These are phyloP conservation scores for Epicoccum nigrum DNA, from an alignment of 2,329 filamentous ascomycete species.

Conservation along the genomic window DNA sequence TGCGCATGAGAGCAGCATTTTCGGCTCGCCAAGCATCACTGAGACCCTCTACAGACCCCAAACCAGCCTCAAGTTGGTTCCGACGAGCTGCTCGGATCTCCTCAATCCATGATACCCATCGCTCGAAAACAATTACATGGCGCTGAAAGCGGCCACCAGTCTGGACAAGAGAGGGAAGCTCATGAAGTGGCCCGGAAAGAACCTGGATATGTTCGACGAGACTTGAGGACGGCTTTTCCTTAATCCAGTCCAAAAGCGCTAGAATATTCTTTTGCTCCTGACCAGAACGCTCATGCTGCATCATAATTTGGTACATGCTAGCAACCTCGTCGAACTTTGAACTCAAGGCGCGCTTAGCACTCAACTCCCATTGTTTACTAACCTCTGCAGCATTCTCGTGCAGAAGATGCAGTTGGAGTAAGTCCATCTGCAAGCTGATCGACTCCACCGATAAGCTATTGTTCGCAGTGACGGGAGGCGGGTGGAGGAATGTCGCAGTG, in stretches of 20 bases:
- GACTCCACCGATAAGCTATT: conserved; percentile 39
- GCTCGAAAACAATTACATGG: conserved; percentile 39
- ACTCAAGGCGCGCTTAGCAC: conserved; percentile 38
- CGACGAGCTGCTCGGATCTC: conserved; percentile 33
- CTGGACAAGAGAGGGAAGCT: conserved; percentile 43
- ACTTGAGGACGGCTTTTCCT: conserved; percentile 30
- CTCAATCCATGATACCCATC: conserved; percentile 41
- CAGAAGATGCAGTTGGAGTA: conserved; percentile 48
- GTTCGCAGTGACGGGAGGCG: conserved; percentile 27
- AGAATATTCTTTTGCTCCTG: conserved; percentile 47
- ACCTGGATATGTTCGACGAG: conserved; percentile 45
- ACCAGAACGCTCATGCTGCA: conserved; percentile 43
- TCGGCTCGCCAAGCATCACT: conserved; percentile 45
- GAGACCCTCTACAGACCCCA: conserved; percentile 36
- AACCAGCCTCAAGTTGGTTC: conserved; percentile 10
- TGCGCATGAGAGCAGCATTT: conserved; percentile 42
- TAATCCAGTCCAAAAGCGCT: conserved; percentile 45
- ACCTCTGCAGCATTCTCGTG: conserved; percentile 35
- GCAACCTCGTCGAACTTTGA: conserved; percentile 47
- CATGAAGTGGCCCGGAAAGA: conserved; percentile 45
- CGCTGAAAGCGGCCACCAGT: conserved; percentile 41
- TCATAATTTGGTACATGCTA: conserved; percentile 43
- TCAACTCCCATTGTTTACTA: conserved; percentile 40
- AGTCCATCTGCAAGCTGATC: conserved; percentile 43
- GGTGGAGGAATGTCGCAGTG: conserved; percentile 44